These are phyloP conservation scores for Mucor mucedo DNA, from an alignment of 371 early-diverging fungal species.

Conservation along the genomic window DNA sequence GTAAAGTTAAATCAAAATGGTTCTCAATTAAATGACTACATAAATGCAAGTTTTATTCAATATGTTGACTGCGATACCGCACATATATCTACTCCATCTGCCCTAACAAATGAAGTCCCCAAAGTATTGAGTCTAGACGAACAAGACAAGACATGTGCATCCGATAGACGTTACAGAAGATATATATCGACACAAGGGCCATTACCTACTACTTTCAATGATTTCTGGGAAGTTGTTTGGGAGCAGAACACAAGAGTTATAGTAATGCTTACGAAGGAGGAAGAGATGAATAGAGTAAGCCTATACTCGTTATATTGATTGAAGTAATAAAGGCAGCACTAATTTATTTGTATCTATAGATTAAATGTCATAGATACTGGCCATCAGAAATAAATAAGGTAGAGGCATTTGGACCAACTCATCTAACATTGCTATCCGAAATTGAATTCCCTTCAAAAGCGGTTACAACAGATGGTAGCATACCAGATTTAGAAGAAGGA, in stretches of 20 bases:
- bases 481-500: neutral
- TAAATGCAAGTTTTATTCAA: constrained; percentile 72
- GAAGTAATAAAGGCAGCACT: constrained; percentile 46
- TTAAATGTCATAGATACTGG: constrained; percentile 75
- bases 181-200: constrained; percentile 91
- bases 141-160: neutral
- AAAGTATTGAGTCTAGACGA: neutral
- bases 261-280: constrained; percentile 85
- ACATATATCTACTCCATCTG: neutral
- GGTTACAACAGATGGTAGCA: neutral
- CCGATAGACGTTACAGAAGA: constrained; percentile 34
- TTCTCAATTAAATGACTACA: constrained; percentile 65
- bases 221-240: constrained; percentile 89
- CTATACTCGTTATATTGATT: constrained; percentile 16
- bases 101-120: neutral
- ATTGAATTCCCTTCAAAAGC: neutral
- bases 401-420: constrained; percentile 32
- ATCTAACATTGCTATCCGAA: constrained; percentile 27
- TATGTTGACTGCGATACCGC: constrained; percentile 9
- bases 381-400: constrained; percentile 41
- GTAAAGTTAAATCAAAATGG: constrained; percentile 40
- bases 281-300: constrained; percentile 70
- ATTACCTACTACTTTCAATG: constrained; percentile 71
- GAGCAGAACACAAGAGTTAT: constrained; percentile 72
- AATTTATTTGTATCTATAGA: constrained; percentile 20